Evolutionary conservation across 2,329 filamentous ascomycete species (phyloP).

Genomic region (Verticillium longisporum): DNA sequence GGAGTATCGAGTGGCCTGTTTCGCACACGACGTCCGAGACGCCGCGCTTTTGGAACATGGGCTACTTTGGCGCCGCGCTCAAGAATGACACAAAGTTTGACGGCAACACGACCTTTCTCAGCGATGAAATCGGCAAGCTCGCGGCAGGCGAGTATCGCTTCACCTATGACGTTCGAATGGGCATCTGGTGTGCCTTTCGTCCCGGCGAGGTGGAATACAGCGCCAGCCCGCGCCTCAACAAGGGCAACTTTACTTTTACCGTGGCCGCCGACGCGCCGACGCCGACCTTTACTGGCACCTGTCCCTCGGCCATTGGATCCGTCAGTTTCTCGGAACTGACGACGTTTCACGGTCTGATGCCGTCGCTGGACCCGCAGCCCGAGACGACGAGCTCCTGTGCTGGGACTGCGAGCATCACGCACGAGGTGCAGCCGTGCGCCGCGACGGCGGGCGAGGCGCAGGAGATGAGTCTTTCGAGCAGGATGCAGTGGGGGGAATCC

Average conservation of each 20-base stretch:
- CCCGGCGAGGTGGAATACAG: slow-evolving; percentile 9
- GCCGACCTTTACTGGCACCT: slow-evolving; percentile 9
- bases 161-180: slow-evolving; percentile 8
- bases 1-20: slow-evolving; percentile 9
- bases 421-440: slow-evolving; percentile 7
- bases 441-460: slow-evolving; percentile 9
- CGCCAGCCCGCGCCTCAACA: slow-evolving; percentile 8
- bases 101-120: slow-evolving; percentile 1
- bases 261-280: slow-evolving; percentile 6
- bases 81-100: slow-evolving; percentile 7
- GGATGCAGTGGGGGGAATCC: slow-evolving; percentile 1
- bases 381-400: slow-evolving; percentile 5
- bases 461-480: slow-evolving; percentile 7
- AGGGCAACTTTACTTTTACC: slow-evolving; percentile 10
- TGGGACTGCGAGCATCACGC: slow-evolving; percentile 8
- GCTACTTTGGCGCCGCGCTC: slow-evolving; percentile 5
- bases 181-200: slow-evolving; percentile 9
- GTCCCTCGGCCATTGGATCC: slow-evolving; percentile 6
- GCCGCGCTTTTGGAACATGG: neutral
- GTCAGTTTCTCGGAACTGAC: slow-evolving; percentile 9
- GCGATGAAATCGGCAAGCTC: neutral
- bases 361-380: neutral
- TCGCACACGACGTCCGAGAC: slow-evolving; percentile 4
- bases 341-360: slow-evolving; percentile 7
- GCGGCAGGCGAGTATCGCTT: slow-evolving; percentile 10